phyloP scores from a whole-genome alignment of 495 filamentous ascomycete genomes.

The Penicillium argentinense region DNA sequence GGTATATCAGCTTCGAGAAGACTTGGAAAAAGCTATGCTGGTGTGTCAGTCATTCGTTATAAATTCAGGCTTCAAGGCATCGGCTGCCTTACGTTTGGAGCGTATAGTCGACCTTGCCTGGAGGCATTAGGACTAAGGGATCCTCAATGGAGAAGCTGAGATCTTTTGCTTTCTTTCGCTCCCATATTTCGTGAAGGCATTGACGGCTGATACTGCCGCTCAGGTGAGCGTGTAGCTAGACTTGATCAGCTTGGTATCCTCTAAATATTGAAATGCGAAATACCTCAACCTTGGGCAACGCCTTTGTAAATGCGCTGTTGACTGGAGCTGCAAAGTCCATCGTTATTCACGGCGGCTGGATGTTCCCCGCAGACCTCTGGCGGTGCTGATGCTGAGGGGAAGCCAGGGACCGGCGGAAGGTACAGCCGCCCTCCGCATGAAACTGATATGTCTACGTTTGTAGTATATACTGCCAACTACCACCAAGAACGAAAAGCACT shows the following conservation, averaged over 20 bases:
- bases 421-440: too few relatives aligned
- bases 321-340: constrained; percentile 33
- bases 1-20: constrained; percentile 77
- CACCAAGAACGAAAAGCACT: too few relatives aligned
- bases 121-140: constrained; percentile 66
- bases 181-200: constrained; percentile 77
- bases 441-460: too few relatives aligned
- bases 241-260: not conserved
- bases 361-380: not conserved
- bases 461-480: too few relatives aligned
- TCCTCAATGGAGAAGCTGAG: constrained; percentile 58
- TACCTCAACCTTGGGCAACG: constrained; percentile 45
- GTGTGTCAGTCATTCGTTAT: constrained; percentile 3
- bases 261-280: not conserved
- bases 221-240: constrained; percentile 79
- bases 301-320: constrained; percentile 30
- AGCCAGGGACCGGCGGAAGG: too few relatives aligned
- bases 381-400: not conserved
- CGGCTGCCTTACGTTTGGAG: constrained; percentile 58
- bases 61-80: not conserved
- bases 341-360: not conserved
- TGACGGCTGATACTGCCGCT: constrained; percentile 75
- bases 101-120: constrained; percentile 67
- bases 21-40: constrained; percentile 67
- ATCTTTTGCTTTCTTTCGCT: constrained; percentile 49